Conservation (phyloP, 257 asterid species). For the Schizonepeta tenuifolia region DNA sequence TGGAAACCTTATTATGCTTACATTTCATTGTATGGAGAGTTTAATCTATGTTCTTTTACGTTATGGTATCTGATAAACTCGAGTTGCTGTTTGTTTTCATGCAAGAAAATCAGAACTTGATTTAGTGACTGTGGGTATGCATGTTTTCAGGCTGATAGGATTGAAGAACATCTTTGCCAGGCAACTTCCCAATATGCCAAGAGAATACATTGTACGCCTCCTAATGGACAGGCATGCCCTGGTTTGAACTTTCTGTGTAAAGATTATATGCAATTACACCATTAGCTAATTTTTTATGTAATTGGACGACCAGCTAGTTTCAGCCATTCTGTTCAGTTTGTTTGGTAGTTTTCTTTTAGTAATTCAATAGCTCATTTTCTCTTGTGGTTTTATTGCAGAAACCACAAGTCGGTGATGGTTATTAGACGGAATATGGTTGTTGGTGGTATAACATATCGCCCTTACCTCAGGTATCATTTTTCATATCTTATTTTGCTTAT, state of each 20-base stretch:
- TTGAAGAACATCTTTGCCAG: conserved; percentile 93
- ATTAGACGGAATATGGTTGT: conserved; percentile 79
- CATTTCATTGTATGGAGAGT: conserved; percentile 2
- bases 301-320: conserved; percentile 10
- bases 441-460: conserved; percentile 98
- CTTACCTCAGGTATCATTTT: conserved; percentile 68
- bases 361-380: conserved; percentile 24
- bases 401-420: conserved; percentile 96
- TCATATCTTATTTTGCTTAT: conserved; percentile 29
- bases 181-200: conserved; percentile 99
- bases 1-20: conserved; percentile 2
- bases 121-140: conserved; percentile 15
- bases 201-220: conserved; percentile 97
- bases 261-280: background rate
- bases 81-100: background rate
- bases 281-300: conserved; percentile 21
- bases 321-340: background rate
- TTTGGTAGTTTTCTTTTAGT: background rate
- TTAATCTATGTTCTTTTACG: conserved; percentile 11
- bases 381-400: conserved; percentile 56
- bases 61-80: conserved; percentile 20
- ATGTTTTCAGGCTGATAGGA: conserved; percentile 82
- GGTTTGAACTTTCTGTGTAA: conserved; percentile 10
- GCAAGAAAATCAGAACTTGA: background rate
- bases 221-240: conserved; percentile 90